Evolutionary conservation across 2,329 filamentous ascomycete species (phyloP), one percentile per base, ranked within the genome.

Genomic region (Pseudopithomyces maydicus): DNA sequence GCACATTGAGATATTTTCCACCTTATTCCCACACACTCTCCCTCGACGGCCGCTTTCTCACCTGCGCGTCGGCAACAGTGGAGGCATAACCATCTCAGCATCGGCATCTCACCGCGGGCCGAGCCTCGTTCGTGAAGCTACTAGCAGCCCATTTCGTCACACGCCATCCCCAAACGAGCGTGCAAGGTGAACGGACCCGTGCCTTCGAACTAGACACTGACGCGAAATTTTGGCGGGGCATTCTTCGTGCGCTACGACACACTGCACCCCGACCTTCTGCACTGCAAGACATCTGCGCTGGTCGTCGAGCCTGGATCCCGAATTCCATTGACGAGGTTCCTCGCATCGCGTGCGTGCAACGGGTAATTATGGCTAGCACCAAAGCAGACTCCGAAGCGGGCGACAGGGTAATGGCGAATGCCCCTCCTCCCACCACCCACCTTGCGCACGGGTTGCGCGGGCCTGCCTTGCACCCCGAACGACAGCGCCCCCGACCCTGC

Each of bases 351-450:
- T 54, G 38, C 55, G 55, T 53, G 54, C 23, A 44, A 55, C 52
- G 59, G 48, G 29, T 51, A 54, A 74, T 70, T 59, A 72, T 73
- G 71, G 67, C 67, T 70, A 73, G 68, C 38, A 41, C 38, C 7
- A 41, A 41, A 53, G 48, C 65, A 57, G 57, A 59, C 42, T 60
- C 55, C 58, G 71, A 74, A n/a, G 48, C 48, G 26, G 48, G 48
- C 63, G 71, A 74, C 72, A 73, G 68, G 73, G 73, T 74, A 74
- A 53, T 69, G 69, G 60, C 69, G 67, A 68, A 67, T 73, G 71
- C 68, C 61, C 65, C 65, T 57, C 55, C 49, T 52, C 46, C 46
- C 17, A 50, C 51, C 50, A 51, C 56, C 38, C 56, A 56, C 58
- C 55, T 59, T 53, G 38, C n/a, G 15, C 14, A 19, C 38, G 15